phyloP scores from a whole-genome alignment of 306 rosid genomes.

The Rosa persica region DNA sequence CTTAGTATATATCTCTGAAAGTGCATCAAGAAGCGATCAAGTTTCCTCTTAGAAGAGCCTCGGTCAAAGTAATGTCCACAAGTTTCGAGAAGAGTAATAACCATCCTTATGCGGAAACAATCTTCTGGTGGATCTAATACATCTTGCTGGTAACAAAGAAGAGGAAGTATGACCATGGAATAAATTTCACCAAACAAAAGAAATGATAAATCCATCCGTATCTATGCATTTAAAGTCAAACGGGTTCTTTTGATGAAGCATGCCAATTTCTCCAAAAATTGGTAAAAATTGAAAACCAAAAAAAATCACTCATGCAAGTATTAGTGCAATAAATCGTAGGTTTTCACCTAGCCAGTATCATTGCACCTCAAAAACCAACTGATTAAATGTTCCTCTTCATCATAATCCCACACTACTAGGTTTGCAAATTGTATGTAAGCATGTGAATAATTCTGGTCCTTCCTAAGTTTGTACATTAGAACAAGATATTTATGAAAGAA shows the following conservation, averaged over 20 bases:
- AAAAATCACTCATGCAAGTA: neutral
- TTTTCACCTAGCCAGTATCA: neutral
- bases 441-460: neutral
- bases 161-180: constrained; percentile 22
- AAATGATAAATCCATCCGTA: neutral
- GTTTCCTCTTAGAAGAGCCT: constrained; percentile 98
- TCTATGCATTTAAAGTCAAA: neutral
- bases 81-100: constrained; percentile 89
- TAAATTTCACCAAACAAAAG: neutral
- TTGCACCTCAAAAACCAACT: neutral
- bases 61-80: constrained; percentile 98
- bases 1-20: constrained; percentile 91
- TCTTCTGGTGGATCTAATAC: constrained; percentile 94
- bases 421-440: neutral
- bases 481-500: neutral
- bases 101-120: constrained; percentile 93
- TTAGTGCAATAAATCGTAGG: neutral
- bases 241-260: neutral
- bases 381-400: neutral
- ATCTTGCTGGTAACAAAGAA: constrained; percentile 71
- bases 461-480: neutral
- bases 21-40: constrained; percentile 76
- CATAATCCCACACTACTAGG: neutral
- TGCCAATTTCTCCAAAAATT: neutral
- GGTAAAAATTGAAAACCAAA: neutral